Conservation (phyloP, 768 basidiomycete genomes). For the Leccinum longicurvipes region DNA sequence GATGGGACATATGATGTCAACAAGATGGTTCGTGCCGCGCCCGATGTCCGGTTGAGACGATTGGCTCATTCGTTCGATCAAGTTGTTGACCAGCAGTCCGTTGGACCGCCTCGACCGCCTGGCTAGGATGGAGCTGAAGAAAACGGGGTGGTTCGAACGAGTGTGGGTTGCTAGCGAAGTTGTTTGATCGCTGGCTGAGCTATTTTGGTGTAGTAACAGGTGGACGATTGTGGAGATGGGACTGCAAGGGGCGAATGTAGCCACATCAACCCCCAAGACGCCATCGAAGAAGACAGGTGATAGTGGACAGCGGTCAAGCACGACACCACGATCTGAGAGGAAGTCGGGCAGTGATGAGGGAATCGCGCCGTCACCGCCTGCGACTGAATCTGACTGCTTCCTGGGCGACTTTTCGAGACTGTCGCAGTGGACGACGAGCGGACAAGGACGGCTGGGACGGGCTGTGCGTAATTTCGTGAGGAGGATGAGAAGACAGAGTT, state of each 20-base stretch:
- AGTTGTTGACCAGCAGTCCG: conserved; percentile 26
- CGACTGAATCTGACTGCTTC: conserved; percentile 1
- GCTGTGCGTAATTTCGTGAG: conserved; percentile 23
- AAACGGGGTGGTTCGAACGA: conserved; percentile 31
- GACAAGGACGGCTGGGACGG: conserved; percentile 19
- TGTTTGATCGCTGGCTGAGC: background rate
- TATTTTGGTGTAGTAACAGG: conserved; percentile 21
- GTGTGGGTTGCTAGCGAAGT: conserved; percentile 5
- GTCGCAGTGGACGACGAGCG: background rate
- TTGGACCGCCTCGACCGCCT: conserved; percentile 29
- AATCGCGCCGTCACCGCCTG: background rate
- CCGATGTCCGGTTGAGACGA: background rate
- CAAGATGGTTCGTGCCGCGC: conserved; percentile 23
- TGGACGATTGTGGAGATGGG: conserved; percentile 28
- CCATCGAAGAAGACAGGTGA: background rate
- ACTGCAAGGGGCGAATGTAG: conserved; percentile 5
- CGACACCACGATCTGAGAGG: background rate
- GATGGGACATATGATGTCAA: conserved; percentile 19
- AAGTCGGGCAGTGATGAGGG: background rate
- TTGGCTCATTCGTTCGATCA: conserved; percentile 5
- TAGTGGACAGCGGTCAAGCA: background rate
- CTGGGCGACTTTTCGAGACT: conserved; percentile 18
- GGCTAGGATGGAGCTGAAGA: conserved; percentile 29
- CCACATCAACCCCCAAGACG: conserved; percentile 11
- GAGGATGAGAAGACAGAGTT: conserved; percentile 12